Base-by-base conservation (phyloP, 2,329 filamentous ascomycete genomes). In the Lachnum nothofagi region DNA sequence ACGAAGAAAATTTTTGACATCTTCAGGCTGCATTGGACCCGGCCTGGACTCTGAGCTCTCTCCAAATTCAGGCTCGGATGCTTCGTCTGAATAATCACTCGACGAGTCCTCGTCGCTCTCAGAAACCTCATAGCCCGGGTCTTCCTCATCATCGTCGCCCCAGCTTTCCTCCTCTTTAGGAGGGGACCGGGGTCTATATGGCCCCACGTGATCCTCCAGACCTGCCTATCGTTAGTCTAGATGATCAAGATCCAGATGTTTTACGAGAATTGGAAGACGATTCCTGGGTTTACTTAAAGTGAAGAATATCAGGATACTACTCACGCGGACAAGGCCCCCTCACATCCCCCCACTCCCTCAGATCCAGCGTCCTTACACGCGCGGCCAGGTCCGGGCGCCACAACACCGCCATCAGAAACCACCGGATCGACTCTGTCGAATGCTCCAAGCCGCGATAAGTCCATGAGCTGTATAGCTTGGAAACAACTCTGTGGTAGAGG, bases 351-450 rank as follows among this genome's bases (percentile, higher is more conserved):
- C 54, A 50, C 37, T 56, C 48, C 14, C 51, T 38, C 22, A 56
- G 7, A 46, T 56, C 53, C 34, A 56, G 24, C n/a, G 24, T 45
- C 24, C 42, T 35, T 3, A 55, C 53, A 31, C 46, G 33, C 16
- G 25, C 24, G 4, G 53, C 53, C 16, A 55, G 27, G 27, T 53
- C 53, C 5, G 44, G 39, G n/a, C 51, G 46, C 48, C 45, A 51
- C 29, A 44, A 27, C 6, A 53, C 22, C 1, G 53, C 53, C 20
- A 46, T 12, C 5, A 49, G 29, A 24, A 53, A 56, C n/a, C 7
- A 12, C 19, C 43, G 42, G 14, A 52, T 34, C 3, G 27, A 35
- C 17, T 43, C 39, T 8, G n/a, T 33, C 2, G 39, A 24, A 24
- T 54, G 37, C 14, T 44, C 20, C 4, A 53, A 22, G 5, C 53